Base-by-base conservation (phyloP, 495 filamentous ascomycete genomes). In the Penicillium ochrochloron region DNA sequence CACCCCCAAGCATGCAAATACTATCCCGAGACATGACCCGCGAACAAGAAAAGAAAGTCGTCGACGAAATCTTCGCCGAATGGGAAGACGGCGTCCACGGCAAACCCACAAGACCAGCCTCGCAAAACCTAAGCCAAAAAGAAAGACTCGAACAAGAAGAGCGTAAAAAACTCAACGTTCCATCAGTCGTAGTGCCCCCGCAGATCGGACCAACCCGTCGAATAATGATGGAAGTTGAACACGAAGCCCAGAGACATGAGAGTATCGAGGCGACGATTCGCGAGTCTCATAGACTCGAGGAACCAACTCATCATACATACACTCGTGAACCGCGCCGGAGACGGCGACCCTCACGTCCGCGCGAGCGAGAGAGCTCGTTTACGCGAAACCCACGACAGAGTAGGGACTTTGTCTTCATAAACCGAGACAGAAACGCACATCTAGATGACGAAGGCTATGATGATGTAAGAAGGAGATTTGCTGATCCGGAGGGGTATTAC, bases 201-300 rank as follows among this genome's bases (percentile, higher is more conserved):
- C 48, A 7, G 0, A 31, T 51, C 2, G 48, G 48, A 9, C 12
- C 23, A 0, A 51, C 48, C 2, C 48, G 48, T 25, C 48, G 48
- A 29, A 23, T 51, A 25, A 29, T 51, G 48, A 29, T 51, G 48
- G 23, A 51, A 17, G 48, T 51, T 11, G 48, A 51, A 17, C 48
- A 29, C 2, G 48, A 51, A 51, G 48, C 48, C 6, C 23, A 51
- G 3, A 51, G 9, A 5, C 10, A 29, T 8, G 48, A 51, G 25
- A 27, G 4, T 3, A 27, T 51, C 2, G 48, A 51, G 25, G 12
- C 29, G 25, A 51, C 11, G 25, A 51, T 29, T 7, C 48, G 48
- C 7, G 48, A 27, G 42, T 23, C 9, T 11, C 48, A 51, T 51
- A 3, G 4, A 5, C 48, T 21, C 1, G 42, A 23, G 2, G 19